phyloP scores from a whole-genome alignment of 2,329 filamentous ascomycete species.

The Claviceps sorghi region DNA sequence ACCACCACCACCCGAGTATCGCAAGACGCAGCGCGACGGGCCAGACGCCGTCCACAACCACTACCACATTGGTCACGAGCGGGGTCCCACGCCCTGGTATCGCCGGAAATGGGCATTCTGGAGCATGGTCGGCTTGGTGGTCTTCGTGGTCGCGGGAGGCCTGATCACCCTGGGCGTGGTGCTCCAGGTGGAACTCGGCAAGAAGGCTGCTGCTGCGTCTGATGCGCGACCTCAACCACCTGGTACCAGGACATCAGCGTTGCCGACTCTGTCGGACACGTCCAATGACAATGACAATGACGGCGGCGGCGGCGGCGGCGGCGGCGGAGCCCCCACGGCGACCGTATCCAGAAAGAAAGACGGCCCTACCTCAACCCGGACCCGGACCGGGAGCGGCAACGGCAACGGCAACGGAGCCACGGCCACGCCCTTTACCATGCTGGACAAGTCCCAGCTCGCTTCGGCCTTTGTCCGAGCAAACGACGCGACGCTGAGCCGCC shows the following conservation, averaged over 20 bases:
- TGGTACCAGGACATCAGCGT: background rate
- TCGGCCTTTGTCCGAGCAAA: conserved; percentile 5
- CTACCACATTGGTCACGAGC: conserved; percentile 6
- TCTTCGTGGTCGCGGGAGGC: conserved; percentile 3
- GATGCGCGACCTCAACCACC: background rate
- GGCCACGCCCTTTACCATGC: conserved; percentile 5
- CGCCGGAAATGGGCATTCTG: conserved; percentile 7
- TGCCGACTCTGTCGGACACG: too few relatives aligned
- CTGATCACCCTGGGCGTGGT: conserved; percentile 8
- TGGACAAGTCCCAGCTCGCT: conserved; percentile 8
- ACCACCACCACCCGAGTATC: conserved; percentile 2
- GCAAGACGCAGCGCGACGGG: background rate
- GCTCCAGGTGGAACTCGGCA: conserved; percentile 6
- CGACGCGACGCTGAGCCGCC: conserved; percentile 1
- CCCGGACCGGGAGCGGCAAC: background rate
- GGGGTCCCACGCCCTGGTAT: conserved; percentile 6
- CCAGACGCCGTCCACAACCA: conserved; percentile 8
- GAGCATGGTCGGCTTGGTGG: conserved; percentile 1
- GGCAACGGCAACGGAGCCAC: background rate
- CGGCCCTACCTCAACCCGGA: background rate
- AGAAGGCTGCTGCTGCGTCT: background rate
- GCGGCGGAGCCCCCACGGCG: too few relatives aligned
- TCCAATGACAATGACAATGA: too few relatives aligned
- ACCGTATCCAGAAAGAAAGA: background rate
- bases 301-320: too few relatives aligned